A percentile compares a stretch with the other conserved stretches of the same genome.
Conservation (phyloP, 495 filamentous ascomycete genomes). For the Podospora comata region DNA sequence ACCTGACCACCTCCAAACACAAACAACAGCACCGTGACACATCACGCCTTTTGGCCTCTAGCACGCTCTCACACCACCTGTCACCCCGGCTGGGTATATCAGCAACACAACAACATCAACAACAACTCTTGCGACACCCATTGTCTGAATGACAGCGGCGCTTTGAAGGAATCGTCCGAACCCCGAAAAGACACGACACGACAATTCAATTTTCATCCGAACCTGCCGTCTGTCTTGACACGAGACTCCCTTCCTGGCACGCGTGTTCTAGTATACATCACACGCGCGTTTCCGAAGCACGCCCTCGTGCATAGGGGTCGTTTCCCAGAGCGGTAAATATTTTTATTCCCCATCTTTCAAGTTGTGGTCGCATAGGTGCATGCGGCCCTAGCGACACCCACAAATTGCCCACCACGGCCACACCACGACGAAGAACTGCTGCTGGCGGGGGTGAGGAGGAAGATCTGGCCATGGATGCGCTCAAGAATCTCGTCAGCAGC, state of each 20-base stretch:
- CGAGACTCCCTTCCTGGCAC: neutral
- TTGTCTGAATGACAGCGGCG: neutral
- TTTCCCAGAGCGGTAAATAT: neutral
- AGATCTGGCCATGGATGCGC: slow-evolving; percentile 56
- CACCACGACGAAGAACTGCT: slow-evolving; percentile 9
- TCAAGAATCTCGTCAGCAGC: slow-evolving; percentile 59
- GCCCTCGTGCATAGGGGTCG: neutral
- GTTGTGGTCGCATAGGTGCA: slow-evolving; percentile 24
- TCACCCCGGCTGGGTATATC: neutral
- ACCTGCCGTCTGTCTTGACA: neutral
- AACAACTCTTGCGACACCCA: neutral
- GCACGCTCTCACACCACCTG: neutral
- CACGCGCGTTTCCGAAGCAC: neutral
- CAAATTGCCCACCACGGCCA: slow-evolving; percentile 29
- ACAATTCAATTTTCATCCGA: neutral
- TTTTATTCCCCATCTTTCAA: neutral
- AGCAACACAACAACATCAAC: too few relatives aligned
- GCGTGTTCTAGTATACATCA: neutral
- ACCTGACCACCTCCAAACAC: neutral
- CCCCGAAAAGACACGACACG: too few relatives aligned
- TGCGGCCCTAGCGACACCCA: slow-evolving; percentile 30
- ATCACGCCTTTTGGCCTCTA: neutral
- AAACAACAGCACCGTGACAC: neutral
- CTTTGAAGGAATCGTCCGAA: neutral
- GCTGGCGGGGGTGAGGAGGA: slow-evolving; percentile 29